Evolutionary conservation across 2,329 filamentous ascomycete species (phyloP), one percentile per base, ranked within the genome.

Genomic region (Cladobotryum protrusum): DNA sequence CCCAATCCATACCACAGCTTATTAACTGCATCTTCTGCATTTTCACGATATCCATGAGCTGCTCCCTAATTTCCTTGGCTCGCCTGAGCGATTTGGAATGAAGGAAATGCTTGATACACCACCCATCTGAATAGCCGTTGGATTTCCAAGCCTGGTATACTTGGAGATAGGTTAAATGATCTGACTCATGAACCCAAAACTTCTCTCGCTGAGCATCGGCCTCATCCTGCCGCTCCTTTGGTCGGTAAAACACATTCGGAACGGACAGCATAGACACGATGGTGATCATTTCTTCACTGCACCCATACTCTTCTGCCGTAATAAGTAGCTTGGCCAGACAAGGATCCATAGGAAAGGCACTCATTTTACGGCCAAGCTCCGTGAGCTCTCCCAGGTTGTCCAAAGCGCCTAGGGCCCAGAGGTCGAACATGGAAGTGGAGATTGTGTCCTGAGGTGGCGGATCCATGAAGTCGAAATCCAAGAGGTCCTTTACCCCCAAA

Each of bases 381-480:
- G 93, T 99, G 20, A 99, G 78, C 57, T 96, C 89, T 34, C 93
- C 95, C 14, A 97, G 78, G 59, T 99, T 96, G 65, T 96, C 89
- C 12, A 99, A 72, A 0, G 93, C 92, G 1, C 93, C 93, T 0
- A 99, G 76, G 0, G 93, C 91, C 93, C 93, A 99, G 1, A 99
- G 81, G 61, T 99, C 93, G 69, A 97, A 99, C 34, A 99, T 83
- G 3, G 91, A 96, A 0, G 93, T 99, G 1, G 89, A 92, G 57
- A 99, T 97, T 1, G 91, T 96, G 62, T 99, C 95, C 69, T 99
- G 93, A 0, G 93, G 93, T 6, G 93, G 93, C 2, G 93, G 93
- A 59, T 99, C 93, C 92, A 99, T 97, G 61, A 99, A 99, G 66
- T 97, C 90, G 63, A 99, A 99, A 66, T 99, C 92, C 1, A 99